Percentiles rank a stretch among this genome's conserved stretches.
Evolutionary conservation across 2,329 filamentous ascomycete species (phyloP).

Genomic region (Cladophialophora psammophila): DNA sequence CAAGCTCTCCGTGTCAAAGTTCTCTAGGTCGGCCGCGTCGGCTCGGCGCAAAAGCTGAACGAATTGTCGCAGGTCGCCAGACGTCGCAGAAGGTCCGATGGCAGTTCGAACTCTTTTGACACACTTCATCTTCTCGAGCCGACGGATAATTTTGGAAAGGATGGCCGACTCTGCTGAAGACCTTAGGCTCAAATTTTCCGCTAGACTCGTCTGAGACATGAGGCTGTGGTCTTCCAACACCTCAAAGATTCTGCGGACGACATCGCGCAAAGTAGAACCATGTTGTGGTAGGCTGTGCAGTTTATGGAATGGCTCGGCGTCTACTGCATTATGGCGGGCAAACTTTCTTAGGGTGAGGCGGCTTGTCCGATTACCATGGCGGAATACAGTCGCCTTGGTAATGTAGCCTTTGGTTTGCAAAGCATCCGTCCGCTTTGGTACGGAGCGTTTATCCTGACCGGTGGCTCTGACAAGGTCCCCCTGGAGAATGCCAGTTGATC

Average conservation of each 20-base stretch:
- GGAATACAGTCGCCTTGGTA: constrained; percentile 60
- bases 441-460: constrained; percentile 70
- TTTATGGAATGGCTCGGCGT: constrained; percentile 9
- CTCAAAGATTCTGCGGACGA: constrained; percentile 35
- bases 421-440: constrained; percentile 66
- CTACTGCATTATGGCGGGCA: constrained; percentile 35
- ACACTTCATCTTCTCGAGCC: constrained; percentile 55
- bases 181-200: constrained; percentile 24
- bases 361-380: constrained; percentile 61
- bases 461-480: constrained; percentile 62
- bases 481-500: constrained; percentile 64
- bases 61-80: constrained; percentile 50
- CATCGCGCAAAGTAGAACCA: constrained; percentile 29
- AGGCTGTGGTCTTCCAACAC: constrained; percentile 24
- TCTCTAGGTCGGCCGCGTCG: constrained; percentile 48
- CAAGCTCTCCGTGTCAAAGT: constrained; percentile 47
- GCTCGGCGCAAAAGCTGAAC: constrained; percentile 55
- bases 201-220: constrained; percentile 27
- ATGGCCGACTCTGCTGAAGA: constrained; percentile 39
- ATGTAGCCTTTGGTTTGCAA: constrained; percentile 68
- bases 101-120: constrained; percentile 53
- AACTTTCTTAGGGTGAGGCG: constrained; percentile 63
- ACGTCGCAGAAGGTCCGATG: constrained; percentile 50
- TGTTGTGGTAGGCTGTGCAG: constrained; percentile 2
- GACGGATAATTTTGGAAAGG: constrained; percentile 53